These are phyloP conservation scores for Cornus kousa DNA, from an alignment of 148 eudicot genomes.

Conservation along the genomic window DNA sequence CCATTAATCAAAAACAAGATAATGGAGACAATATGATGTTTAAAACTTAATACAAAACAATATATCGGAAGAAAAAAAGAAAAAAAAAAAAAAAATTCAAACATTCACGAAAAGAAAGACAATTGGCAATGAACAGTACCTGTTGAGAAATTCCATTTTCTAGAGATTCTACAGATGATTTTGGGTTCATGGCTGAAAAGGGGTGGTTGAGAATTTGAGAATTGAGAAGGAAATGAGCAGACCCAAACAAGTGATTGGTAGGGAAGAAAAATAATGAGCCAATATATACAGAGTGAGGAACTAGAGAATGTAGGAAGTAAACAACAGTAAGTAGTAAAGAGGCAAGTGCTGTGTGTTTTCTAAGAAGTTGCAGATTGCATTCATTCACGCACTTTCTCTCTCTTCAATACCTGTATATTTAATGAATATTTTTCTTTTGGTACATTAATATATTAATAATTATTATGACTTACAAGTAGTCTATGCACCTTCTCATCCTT, in stretches of 20 bases:
- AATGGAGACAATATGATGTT: neutral
- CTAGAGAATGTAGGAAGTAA: conserved; percentile 20
- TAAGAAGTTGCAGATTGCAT: conserved; percentile 26
- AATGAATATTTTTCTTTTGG: too few relatives aligned
- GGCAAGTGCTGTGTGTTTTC: conserved; percentile 10
- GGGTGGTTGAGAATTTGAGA: too few relatives aligned
- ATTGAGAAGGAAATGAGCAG: neutral
- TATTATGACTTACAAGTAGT: too few relatives aligned
- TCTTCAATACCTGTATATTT: neutral
- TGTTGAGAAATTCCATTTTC: conserved; percentile 24
- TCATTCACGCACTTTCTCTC: conserved; percentile 19
- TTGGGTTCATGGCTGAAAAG: conserved; percentile 15
- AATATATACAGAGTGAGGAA: neutral
- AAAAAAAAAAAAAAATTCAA: neutral
- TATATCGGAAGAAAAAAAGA: neutral
- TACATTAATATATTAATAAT: too few relatives aligned
- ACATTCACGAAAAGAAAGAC: neutral
- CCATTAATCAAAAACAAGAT: conserved; percentile 7
- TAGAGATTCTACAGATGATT: conserved; percentile 11
- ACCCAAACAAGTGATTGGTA: neutral
- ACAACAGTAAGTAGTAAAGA: neutral
- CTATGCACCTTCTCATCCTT: too few relatives aligned
- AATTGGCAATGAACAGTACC: conserved; percentile 10
- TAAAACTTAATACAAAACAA: neutral
- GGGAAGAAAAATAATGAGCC: neutral